A percentile compares a stretch with the other conserved stretches of the same genome.
Conservation (phyloP, 176 grass and related monocot genomes). For the Triticum urartu region DNA sequence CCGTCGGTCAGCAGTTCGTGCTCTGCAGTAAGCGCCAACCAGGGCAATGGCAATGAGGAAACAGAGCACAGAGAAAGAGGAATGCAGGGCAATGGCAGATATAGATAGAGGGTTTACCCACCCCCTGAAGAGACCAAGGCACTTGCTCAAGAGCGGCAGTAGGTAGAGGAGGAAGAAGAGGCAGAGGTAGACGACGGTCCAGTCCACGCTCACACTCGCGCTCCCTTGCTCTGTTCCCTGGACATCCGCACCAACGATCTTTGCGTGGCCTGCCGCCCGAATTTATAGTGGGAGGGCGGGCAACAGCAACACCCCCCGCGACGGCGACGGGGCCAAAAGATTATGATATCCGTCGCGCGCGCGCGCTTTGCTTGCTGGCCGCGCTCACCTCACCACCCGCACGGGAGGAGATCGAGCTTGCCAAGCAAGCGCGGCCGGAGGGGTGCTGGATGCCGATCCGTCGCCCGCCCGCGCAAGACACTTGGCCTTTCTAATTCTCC, state of each 20-base stretch:
- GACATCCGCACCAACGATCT: conserved; percentile 25
- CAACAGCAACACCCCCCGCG: background rate
- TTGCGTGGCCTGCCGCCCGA: conserved; percentile 20
- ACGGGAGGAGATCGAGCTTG: conserved; percentile 35
- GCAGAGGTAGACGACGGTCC: background rate
- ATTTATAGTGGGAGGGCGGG: conserved; percentile 23
- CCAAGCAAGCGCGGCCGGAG: conserved; percentile 17
- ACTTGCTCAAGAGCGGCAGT: background rate
- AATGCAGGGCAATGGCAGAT: background rate
- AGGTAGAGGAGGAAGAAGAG: background rate
- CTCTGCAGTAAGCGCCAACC: background rate
- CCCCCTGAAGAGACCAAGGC: background rate
- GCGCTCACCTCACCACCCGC: conserved; percentile 38
- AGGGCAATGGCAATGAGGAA: background rate
- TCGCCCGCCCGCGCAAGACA: conserved; percentile 16
- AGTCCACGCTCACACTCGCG: background rate
- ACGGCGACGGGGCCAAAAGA: conserved; percentile 12
- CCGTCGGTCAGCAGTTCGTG: background rate
- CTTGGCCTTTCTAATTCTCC: background rate
- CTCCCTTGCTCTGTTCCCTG: background rate
- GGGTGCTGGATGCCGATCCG: conserved; percentile 17
- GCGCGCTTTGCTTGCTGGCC: conserved; percentile 38
- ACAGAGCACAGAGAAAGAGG: background rate
- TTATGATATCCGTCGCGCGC: conserved; percentile 33
- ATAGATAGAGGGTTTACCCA: background rate